These are phyloP conservation scores for Fragaria vesca DNA, from an alignment of 306 rosid genomes.

Conservation along the genomic window DNA sequence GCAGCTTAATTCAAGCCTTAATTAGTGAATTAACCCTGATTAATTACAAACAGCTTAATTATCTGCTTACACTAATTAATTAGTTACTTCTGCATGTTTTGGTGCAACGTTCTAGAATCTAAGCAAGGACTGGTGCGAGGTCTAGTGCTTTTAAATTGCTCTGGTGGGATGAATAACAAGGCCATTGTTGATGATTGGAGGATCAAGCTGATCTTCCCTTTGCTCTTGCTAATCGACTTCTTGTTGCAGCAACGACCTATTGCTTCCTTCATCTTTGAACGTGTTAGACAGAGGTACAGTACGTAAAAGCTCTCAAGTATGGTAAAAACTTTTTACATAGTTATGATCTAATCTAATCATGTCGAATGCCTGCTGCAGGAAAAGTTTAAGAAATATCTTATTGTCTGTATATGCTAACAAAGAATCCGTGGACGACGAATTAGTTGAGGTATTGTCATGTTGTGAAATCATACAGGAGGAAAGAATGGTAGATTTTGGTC, in stretches of 20 bases:
- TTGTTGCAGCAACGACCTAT: slow-evolving; percentile 64
- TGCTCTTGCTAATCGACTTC: slow-evolving; percentile 79
- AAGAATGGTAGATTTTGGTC: no score
- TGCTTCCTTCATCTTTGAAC: slow-evolving; percentile 74
- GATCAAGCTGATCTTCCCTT: slow-evolving; percentile 71
- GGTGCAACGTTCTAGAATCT: slow-evolving; percentile 49
- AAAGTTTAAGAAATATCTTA: slow-evolving; percentile 61
- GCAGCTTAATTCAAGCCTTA: background rate
- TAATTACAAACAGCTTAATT: background rate
- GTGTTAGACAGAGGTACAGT: slow-evolving; percentile 69
- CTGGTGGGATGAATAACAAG: slow-evolving; percentile 98
- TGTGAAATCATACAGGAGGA: background rate
- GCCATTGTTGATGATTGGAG: slow-evolving; percentile 96
- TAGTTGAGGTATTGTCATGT: slow-evolving; percentile 56
- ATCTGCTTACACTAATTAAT: background rate
- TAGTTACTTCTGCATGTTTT: slow-evolving; percentile 14
- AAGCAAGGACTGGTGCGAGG: slow-evolving; percentile 59
- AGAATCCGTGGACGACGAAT: slow-evolving; percentile 82
- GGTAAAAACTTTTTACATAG: background rate
- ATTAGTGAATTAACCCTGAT: background rate
- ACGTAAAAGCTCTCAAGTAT: background rate
- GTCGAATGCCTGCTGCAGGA: slow-evolving; percentile 46
- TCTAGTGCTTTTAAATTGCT: slow-evolving; percentile 74
- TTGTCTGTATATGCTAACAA: slow-evolving; percentile 71
- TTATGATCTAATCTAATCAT: slow-evolving; percentile 8